Base-by-base conservation (phyloP, 169 alveolate species). In the Cystoisospora suis region DNA sequence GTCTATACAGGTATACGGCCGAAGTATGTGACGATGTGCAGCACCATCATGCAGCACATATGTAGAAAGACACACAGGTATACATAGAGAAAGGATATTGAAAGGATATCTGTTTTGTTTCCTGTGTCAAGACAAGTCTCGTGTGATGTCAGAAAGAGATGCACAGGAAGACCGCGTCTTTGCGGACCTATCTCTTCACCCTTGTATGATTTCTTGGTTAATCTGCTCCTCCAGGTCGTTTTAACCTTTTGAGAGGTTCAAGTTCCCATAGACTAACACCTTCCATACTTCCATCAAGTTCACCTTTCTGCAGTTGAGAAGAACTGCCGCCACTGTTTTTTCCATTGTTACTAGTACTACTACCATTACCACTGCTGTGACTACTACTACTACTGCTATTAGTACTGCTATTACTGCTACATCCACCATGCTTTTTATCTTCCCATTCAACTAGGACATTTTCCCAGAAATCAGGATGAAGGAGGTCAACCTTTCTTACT, bases 181-280 rank as follows among this genome's bases (percentile, higher is more conserved):
- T n/a, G n/a, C n/a, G n/a, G n/a, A n/a, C n/a, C n/a, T n/a, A n/a
- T n/a, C n/a, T n/a, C n/a, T n/a, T n/a, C n/a, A n/a, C n/a, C n/a
- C n/a, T n/a, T n/a, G n/a, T n/a, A n/a, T n/a, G n/a, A n/a, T n/a
- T n/a, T n/a, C n/a, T n/a, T n/a, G n/a, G n/a, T n/a, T n/a, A n/a
- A n/a, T 7, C 32, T 32, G 40, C 6, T 29, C 58, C 83, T 34
- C 87, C 86, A 9, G 80, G 87, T 12, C 91, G 72, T 36, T 87
- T 87, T 44, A 87, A 87, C 38, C 91, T 86, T 44, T 87, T 87
- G 46, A 87, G 87, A 6, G 91, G 91, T 65, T 87, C 91, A n/a
- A 87, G 87, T 7, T 87, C 91, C 91, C 91, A 87, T 27, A 87
- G 87, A 27, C 75, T 70, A 36, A 87, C 87, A 15, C 59, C 44